phyloP scores from a whole-genome alignment of 129 eudicot species.

The Chrysanthemum seticuspe region DNA sequence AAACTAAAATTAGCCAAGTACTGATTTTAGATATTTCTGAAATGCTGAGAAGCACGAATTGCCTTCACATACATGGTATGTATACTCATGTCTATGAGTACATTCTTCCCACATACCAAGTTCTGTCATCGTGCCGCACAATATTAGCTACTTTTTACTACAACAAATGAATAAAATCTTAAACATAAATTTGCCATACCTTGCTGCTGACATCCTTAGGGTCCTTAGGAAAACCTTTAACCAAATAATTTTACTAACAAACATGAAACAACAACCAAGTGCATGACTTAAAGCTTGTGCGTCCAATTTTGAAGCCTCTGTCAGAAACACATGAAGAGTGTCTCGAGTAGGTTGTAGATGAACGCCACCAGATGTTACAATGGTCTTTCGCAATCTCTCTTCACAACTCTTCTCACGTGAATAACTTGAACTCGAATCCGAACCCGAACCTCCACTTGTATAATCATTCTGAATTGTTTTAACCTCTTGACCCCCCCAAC shows the following conservation, averaged over 20 bases:
- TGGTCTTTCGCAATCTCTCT: slow-evolving; percentile 49
- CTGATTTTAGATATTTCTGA: slow-evolving; percentile 86
- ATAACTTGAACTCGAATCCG: slow-evolving; percentile 44
- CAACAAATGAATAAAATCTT: neutral
- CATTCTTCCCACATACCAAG: slow-evolving; percentile 89
- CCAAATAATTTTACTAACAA: slow-evolving; percentile 33
- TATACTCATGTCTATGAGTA: slow-evolving; percentile 95
- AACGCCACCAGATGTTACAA: slow-evolving; percentile 89
- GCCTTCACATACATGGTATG: slow-evolving; percentile 91
- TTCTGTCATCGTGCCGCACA: slow-evolving; percentile 45
- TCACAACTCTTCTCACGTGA: slow-evolving; percentile 61
- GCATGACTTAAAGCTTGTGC: no score
- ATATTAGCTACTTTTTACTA: slow-evolving; percentile 14
- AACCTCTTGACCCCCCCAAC: slow-evolving; percentile 60
- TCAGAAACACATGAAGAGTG: slow-evolving; percentile 69
- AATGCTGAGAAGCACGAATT: slow-evolving; percentile 94
- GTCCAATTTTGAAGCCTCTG: slow-evolving; percentile 40
- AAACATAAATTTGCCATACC: slow-evolving; percentile 42
- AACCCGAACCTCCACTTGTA: slow-evolving; percentile 36
- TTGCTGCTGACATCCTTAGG: slow-evolving; percentile 64
- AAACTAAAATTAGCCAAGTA: slow-evolving; percentile 32
- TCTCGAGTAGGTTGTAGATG: slow-evolving; percentile 94
- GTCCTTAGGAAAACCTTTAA: slow-evolving; percentile 82
- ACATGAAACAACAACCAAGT: no score
- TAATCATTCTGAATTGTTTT: slow-evolving; percentile 45